Evolutionary conservation across 2,329 filamentous ascomycete genomes (phyloP), one percentile per base, ranked within the genome.

Genomic region (Pseudogymnoascus sp.): DNA sequence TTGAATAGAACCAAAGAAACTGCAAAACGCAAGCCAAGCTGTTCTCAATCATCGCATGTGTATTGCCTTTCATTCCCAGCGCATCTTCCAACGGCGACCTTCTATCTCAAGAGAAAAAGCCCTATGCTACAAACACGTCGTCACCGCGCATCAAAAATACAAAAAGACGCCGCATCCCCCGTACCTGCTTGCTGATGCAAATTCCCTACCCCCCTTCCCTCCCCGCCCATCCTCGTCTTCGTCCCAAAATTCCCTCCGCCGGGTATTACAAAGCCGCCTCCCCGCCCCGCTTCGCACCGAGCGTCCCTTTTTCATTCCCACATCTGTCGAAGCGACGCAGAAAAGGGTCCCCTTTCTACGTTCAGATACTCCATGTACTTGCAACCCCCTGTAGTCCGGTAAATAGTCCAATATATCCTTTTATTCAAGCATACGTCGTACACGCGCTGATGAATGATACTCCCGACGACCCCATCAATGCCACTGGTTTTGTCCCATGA

Each of bases 401-500:
- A 56, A 56, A 56, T 56, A 56, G 50, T 56, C 50, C 50, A 56
- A 53, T 53, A 56, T 56, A 56, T 33, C 50, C n/a, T 56, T 33
- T 33, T 56, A 56, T 56, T 56, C 28, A 56, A 56, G 50, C 50
- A 56, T 33, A 16, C 28, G 50, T 56, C 16, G 50, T 56, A 56
- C 26, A 56, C 46, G 46, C 26, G 50, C 50, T 43, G 61, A 59
- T 59, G 19, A 26, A 37, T n/a, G 16, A 6, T 11, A 24, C 6
- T 14, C 22, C 12, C 38, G 19, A 19, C 19, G 19, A 19, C 19
- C 19, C 40, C 14, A 33, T 75, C 89, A 96, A 75, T 95, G 90
- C 80, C 87, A 87, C 61, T 81, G 78, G 64, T 77, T 82, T 72
- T 84, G 85, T 4, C 31, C 83, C 85, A 92, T 90, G 72, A 92